phyloP scores from a whole-genome alignment of 1,139 yeast genomes.

The Saccharomyces hybrid region DNA sequence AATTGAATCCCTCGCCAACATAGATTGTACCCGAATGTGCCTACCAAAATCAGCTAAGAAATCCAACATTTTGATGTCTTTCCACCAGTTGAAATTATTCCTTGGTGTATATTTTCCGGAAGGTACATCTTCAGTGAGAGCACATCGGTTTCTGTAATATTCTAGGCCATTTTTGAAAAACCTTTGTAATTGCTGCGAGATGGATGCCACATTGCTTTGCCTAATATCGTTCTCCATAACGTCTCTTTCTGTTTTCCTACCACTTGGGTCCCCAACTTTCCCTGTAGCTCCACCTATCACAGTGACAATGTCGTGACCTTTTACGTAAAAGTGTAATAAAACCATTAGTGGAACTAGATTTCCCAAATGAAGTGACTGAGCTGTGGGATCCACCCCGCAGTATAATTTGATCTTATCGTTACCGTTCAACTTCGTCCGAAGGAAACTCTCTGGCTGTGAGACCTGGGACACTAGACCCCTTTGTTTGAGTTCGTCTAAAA shows the following conservation, averaged over 20 bases:
- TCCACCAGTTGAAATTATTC: slow-evolving; percentile 87
- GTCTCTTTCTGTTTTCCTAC: slow-evolving; percentile 68
- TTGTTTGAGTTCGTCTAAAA: slow-evolving; percentile 16
- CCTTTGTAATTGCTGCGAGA: slow-evolving; percentile 51
- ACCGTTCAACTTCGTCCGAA: slow-evolving; percentile 20
- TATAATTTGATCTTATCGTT: slow-evolving; percentile 50
- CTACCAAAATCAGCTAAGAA: slow-evolving; percentile 74
- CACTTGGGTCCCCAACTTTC: slow-evolving; percentile 94
- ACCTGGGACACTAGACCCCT: slow-evolving; percentile 35
- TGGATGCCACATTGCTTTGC: slow-evolving; percentile 49
- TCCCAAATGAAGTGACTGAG: slow-evolving; percentile 82
- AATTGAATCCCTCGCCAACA: slow-evolving; percentile 86
- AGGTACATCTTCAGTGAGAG: slow-evolving; percentile 40
- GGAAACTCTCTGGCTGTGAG: slow-evolving; percentile 24
- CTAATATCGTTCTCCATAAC: slow-evolving; percentile 48
- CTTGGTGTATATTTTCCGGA: slow-evolving; percentile 40
- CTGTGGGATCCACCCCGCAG: slow-evolving; percentile 97
- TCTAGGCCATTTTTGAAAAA: slow-evolving; percentile 59
- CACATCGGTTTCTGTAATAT: slow-evolving; percentile 38
- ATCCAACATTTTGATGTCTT: slow-evolving; percentile 60
- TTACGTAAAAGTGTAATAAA: slow-evolving; percentile 67
- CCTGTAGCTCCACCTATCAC: slow-evolving; percentile 99
- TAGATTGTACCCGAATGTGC: slow-evolving; percentile 72
- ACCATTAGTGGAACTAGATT: slow-evolving; percentile 83
- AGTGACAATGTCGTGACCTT: slow-evolving; percentile 79